Percentiles rank a stretch among this genome's conserved stretches.
Conservation (phyloP, 1,284 basidiomycete genomes). For the Melampsora americana region DNA sequence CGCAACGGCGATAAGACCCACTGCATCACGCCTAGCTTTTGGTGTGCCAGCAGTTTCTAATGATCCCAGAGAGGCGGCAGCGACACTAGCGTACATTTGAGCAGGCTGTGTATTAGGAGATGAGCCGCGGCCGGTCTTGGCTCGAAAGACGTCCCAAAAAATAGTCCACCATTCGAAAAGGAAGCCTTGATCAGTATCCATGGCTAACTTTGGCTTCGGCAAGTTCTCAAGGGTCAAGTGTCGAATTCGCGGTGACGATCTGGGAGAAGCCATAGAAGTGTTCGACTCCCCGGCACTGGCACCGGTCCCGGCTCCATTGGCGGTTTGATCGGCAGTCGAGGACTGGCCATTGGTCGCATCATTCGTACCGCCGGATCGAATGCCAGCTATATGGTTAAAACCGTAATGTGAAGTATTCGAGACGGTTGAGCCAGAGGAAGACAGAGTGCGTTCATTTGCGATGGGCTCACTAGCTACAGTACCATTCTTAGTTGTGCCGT, state of each 20-base stretch:
- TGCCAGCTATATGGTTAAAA: constrained; percentile 34
- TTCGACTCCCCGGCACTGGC: neutral
- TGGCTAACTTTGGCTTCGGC: constrained; percentile 42
- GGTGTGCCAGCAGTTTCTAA: constrained; percentile 14
- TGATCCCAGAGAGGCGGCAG: constrained; percentile 31
- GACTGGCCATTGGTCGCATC: constrained; percentile 16
- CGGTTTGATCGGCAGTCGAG: neutral
- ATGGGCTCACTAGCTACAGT: constrained; percentile 43
- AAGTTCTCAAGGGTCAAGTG: constrained; percentile 11
- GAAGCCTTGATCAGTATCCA: constrained; percentile 44
- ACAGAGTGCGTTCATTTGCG: constrained; percentile 40
- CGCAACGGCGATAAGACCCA: constrained; percentile 36
- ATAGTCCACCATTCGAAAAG: constrained; percentile 44
- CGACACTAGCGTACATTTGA: constrained; percentile 33
- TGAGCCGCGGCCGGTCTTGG: constrained; percentile 39
- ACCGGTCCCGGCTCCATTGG: constrained; percentile 6
- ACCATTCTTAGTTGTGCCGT: constrained; percentile 13
- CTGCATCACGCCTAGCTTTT: constrained; percentile 33
- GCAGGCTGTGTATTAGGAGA: constrained; percentile 17
- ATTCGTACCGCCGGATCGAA: constrained; percentile 17
- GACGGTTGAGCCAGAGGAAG: constrained; percentile 43
- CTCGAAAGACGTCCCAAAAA: constrained; percentile 44
- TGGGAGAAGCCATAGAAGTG: constrained; percentile 17
- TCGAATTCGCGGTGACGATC: constrained; percentile 25
- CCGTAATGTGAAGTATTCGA: constrained; percentile 42